Base-by-base conservation (phyloP, 495 filamentous ascomycete genomes). In the Emericellopsis terricola region DNA sequence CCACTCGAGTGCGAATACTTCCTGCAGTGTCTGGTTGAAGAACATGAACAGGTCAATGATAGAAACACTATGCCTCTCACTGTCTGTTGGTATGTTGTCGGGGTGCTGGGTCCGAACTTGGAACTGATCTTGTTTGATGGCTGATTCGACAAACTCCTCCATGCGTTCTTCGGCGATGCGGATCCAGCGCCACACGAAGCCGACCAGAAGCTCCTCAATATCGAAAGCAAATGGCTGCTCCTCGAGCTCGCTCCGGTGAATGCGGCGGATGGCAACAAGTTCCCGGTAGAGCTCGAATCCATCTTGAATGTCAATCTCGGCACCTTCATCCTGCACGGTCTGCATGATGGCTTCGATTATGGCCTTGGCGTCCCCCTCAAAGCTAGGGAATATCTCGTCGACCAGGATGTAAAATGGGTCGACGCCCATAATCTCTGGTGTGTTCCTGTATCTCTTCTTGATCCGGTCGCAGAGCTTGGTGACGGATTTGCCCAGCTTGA, bases 151-250 rank as follows among this genome's bases (percentile, higher is more conserved):
- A 65, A 89, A 87, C 13, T 75, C 76, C 47, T 74, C 63, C 41
- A 94, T 73, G 47, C 75, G 85, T 13, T 59, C 56, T 36, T 94
- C 84, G 15, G 81, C 82, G 41, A 73, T 69, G 33, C 65, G 67
- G 39, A 99, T 80, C 85, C 86, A 99, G 18, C 81, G 72, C 85
- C 85, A 94, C 17, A 94, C 87, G 51, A 96, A 99, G 17, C 79
- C 77, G 37, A 79, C 81, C 6, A 99, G 63, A 11, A 89, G 55
- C 28, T 69, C 70, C 54, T 99, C 91, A 28, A 99, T 70, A 40
- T 81, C 66, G 50, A 93, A 91, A 8, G 73, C 76, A 50, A 94
- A 99, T 4, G 60, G 59, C 23, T 26, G 23, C 31, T 55, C 51
- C 30, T 54, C 49, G 0, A 81, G 81, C 20, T 93, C 65, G 20